These are phyloP conservation scores for Thielaviopsis euricoi DNA, from an alignment of 2,329 filamentous ascomycete species.

Conservation along the genomic window DNA sequence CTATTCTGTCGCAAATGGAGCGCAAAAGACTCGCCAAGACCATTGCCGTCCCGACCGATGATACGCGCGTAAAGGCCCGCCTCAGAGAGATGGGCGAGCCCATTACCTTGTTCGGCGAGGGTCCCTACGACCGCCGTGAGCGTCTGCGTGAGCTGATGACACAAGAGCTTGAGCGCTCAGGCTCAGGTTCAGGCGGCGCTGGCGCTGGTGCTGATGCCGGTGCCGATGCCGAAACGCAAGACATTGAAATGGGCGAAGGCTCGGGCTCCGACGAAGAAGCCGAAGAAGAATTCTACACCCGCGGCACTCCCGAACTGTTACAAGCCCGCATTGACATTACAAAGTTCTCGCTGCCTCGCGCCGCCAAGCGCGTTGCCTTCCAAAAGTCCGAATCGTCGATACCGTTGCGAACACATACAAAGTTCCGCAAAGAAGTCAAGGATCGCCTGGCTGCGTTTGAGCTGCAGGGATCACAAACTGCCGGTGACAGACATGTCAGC, in stretches of 20 bases:
- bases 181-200: slow-evolving; percentile 17
- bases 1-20: slow-evolving; percentile 74
- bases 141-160: slow-evolving; percentile 68
- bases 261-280: slow-evolving; percentile 39
- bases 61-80: slow-evolving; percentile 64
- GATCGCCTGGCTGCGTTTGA: slow-evolving; percentile 70
- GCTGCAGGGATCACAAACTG: slow-evolving; percentile 83
- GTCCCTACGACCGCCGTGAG: slow-evolving; percentile 69
- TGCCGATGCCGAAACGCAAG: slow-evolving; percentile 24
- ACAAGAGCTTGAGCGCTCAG: slow-evolving; percentile 43
- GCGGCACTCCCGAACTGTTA: slow-evolving; percentile 58
- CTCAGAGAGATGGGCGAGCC: slow-evolving; percentile 83
- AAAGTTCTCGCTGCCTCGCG: slow-evolving; percentile 65
- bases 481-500: slow-evolving; percentile 77
- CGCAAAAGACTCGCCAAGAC: slow-evolving; percentile 78
- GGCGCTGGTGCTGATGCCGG: slow-evolving; percentile 17
- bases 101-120: slow-evolving; percentile 87
- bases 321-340: slow-evolving; percentile 66
- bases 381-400: slow-evolving; percentile 73
- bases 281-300: slow-evolving; percentile 91
- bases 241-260: slow-evolving; percentile 27
- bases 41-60: slow-evolving; percentile 86
- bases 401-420: slow-evolving; percentile 75
- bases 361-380: slow-evolving; percentile 58
- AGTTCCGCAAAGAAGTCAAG: slow-evolving; percentile 79